Conservation (phyloP, 495 filamentous ascomycete genomes). For the Cladorrhinum samala region DNA sequence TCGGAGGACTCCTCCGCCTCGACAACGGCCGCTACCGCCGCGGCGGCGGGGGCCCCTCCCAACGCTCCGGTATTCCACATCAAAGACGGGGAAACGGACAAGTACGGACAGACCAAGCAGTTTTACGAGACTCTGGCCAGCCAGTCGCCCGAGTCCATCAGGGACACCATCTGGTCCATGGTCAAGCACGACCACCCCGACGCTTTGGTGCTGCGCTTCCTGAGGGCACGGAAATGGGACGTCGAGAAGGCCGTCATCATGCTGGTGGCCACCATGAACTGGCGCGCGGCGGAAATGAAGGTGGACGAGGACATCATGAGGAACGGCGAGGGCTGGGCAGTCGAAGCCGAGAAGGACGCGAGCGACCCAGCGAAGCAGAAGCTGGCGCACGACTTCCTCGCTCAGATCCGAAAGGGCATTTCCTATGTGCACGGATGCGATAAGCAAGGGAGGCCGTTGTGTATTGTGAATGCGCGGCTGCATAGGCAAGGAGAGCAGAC, state of each 20-base stretch:
- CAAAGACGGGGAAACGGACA: constrained; percentile 66
- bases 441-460: constrained; percentile 80
- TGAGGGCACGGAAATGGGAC: constrained; percentile 94
- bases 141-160: constrained; percentile 69
- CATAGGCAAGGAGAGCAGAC: constrained; percentile 78
- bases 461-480: constrained; percentile 73
- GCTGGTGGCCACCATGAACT: constrained; percentile 90
- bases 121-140: constrained; percentile 74
- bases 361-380: constrained; percentile 55
- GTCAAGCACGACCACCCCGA: constrained; percentile 94
- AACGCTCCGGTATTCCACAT: constrained; percentile 19
- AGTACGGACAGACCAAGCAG: constrained; percentile 84
- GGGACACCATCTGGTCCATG: constrained; percentile 88
- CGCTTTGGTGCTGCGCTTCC: constrained; percentile 76
- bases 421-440: constrained; percentile 87
- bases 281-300: constrained; percentile 73
- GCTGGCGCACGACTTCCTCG: constrained; percentile 70
- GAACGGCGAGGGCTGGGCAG: constrained; percentile 64
- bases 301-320: constrained; percentile 82
- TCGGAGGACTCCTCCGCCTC: constrained; percentile 33
- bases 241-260: constrained; percentile 89
- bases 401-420: constrained; percentile 86
- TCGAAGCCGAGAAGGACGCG: constrained; percentile 51
- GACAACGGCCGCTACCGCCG: background rate
- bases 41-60: background rate